These are phyloP conservation scores for Elsinoe necatrix DNA, from an alignment of 2,329 filamentous ascomycete species.

Conservation along the genomic window DNA sequence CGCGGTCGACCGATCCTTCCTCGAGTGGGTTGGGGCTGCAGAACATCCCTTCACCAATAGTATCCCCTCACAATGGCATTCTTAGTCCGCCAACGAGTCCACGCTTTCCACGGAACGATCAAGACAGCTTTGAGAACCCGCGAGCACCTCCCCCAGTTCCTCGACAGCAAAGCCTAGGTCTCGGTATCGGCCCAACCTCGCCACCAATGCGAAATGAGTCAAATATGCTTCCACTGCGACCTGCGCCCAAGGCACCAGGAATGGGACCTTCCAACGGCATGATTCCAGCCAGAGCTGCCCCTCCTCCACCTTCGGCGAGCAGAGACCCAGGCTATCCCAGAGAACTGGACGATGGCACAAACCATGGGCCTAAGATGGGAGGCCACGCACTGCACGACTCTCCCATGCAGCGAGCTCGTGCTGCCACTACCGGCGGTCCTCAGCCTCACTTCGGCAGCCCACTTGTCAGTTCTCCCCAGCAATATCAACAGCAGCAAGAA, in stretches of 20 bases:
- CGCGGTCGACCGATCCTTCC: conserved; percentile 49
- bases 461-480: conserved; percentile 36
- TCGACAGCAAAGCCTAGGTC: conserved; percentile 19
- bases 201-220: conserved; percentile 27
- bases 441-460: conserved; percentile 41
- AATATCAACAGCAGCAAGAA: conserved; percentile 67
- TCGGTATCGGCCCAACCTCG: conserved; percentile 36
- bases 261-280: conserved; percentile 37
- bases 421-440: conserved; percentile 16
- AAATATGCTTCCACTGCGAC: conserved; percentile 64
- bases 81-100: conserved; percentile 71
- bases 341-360: conserved; percentile 3
- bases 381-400: conserved; percentile 28
- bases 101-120: conserved; percentile 78
- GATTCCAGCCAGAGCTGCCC: conserved; percentile 35
- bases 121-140: conserved; percentile 95
- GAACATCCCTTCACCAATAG: conserved; percentile 23
- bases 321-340: background rate
- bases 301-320: conserved; percentile 19
- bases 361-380: background rate
- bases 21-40: conserved; percentile 18
- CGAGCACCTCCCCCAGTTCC: conserved; percentile 87
- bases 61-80: conserved; percentile 20
- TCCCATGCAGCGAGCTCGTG: conserved; percentile 36
- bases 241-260: conserved; percentile 77